Base-by-base conservation (phyloP, 2,329 filamentous ascomycete species). In the Fusarium euwallaceae region DNA sequence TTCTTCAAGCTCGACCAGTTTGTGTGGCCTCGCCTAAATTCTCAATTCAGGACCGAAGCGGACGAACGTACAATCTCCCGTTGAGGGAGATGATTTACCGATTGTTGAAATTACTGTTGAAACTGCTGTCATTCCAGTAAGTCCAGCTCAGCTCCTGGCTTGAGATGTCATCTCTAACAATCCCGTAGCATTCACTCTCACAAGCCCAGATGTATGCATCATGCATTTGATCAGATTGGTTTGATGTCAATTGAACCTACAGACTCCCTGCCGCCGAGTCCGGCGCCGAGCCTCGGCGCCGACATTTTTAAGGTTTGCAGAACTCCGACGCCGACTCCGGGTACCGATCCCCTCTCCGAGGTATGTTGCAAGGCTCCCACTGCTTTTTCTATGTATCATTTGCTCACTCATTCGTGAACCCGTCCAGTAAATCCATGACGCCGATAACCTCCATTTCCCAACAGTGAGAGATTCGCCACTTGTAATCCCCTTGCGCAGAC, bases 1-100 rank as follows among this genome's bases (percentile, higher is more conserved):
- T 65, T 34, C 53, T 65, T 65, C 63, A 39, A 51, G 22, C 12
- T 65, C 29, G 32, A 32, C 29, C 53, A 65, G 53, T 65, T 59
- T 12, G 27, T 29, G 9, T 65, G 39, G 53, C 53, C 53, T n/a
- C 63, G 53, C 1, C 16, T 10, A 7, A 3, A 64, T 27, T 64
- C 61, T 22, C 34, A 17, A 7, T 64, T 64, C 29, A 55, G 22
- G 29, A 3, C 10, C 22, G 20, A n/a, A 7, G 17, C 51, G n/a
- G 34, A 53, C 16, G 0, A 29, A 55, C 20, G 8, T 10, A 39
- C 45, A 20, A 5, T 14, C 45, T 34, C 45, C 41, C 45, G 3
- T 8, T n/a, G 17, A 41, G 45, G 45, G 45, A 32, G 16, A 29
- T 9, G 29, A 32, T 3, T 10, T 10, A 10, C 8, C 29, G 29